Evolutionary conservation across 2,329 filamentous ascomycete genomes (phyloP).

Genomic region (Ophiostoma australiae): DNA sequence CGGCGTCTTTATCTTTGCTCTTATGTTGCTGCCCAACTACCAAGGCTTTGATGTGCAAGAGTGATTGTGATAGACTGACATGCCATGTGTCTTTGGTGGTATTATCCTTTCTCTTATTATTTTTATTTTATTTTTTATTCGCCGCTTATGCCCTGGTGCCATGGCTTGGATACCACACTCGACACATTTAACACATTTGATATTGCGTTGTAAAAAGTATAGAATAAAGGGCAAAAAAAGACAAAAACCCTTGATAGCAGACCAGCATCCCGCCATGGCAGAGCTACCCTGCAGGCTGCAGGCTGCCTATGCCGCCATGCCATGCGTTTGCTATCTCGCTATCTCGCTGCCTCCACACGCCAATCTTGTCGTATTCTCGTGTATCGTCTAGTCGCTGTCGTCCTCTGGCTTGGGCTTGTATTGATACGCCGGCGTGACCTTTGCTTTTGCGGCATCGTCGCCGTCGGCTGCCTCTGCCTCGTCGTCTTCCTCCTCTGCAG

Average conservation of each 20-base stretch:
- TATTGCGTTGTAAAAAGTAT: neutral
- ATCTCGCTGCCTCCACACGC: neutral
- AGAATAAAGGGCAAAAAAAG: neutral
- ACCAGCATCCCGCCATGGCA: neutral
- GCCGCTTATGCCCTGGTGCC: neutral
- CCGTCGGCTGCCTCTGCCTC: neutral
- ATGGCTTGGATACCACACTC: neutral
- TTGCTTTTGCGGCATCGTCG: slow-evolving; percentile 13
- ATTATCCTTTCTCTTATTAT: neutral
- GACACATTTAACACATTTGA: neutral
- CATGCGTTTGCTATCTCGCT: neutral
- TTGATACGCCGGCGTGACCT: slow-evolving; percentile 27
- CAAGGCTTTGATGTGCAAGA: neutral
- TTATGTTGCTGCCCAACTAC: neutral
- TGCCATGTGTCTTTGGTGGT: neutral
- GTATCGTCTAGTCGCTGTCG: slow-evolving; percentile 16
- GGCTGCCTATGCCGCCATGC: neutral
- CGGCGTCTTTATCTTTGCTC: neutral
- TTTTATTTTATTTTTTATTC: neutral
- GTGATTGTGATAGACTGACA: neutral
- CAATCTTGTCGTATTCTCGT: neutral
- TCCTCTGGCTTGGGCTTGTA: slow-evolving; percentile 27
- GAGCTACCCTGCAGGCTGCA: neutral
- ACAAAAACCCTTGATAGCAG: slow-evolving; percentile 1
- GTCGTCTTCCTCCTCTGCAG: slow-evolving; percentile 40